Evolutionary conservation across 129 eudicot species (phyloP), one percentile per base, ranked within the genome.

Genomic region (Silybum marianum): DNA sequence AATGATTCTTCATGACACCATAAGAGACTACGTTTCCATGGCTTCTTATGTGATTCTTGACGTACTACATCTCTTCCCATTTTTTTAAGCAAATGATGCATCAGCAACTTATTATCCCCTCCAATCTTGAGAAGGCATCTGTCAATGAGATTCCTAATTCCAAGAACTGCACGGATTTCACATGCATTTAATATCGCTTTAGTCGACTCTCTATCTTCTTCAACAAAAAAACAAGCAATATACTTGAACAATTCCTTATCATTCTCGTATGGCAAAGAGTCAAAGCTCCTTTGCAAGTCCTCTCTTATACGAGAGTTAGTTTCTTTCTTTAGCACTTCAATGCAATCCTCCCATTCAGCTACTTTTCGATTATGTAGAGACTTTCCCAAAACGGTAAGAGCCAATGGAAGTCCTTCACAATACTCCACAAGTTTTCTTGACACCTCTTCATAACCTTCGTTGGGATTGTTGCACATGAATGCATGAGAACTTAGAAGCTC

Each of bases 321-420:
- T 42, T 72, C 81, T 40, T 69, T 38, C 19, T 44, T 46, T 26
- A 84, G 39, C 65, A 7, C 30, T 51, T 66, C 8, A 25, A 78
- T 7, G 80, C 11, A 44, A n/a, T 75, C 67, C 60, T 73, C 84
- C 87, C 78, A 34, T 23, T 54, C 9, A 30, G 66, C 9, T 71
- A 63, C 69, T 30, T 79, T 25, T 46, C 25, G 0, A 1, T 73
- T 72, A 18, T 13, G 24, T 2, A 83, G 32, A 1, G 82, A 77
- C 68, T 40, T 38, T 12, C 87, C 87, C 83, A 78, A 71, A 71
- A 83, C 82, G 71, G 40, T 19, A 13, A 83, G 82, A 38, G 83
- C 86, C 62, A 83, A 65, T 25, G 87, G 87, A 68, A 62, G 79
- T 66, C 87, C 87, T 13, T 66, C 67, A 79, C 87, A 84, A 7